Percentiles rank a stretch among this genome's conserved stretches.
Evolutionary conservation across 192 early-diverging fungal species (phyloP).

Genomic region (Mortierella antarctica): DNA sequence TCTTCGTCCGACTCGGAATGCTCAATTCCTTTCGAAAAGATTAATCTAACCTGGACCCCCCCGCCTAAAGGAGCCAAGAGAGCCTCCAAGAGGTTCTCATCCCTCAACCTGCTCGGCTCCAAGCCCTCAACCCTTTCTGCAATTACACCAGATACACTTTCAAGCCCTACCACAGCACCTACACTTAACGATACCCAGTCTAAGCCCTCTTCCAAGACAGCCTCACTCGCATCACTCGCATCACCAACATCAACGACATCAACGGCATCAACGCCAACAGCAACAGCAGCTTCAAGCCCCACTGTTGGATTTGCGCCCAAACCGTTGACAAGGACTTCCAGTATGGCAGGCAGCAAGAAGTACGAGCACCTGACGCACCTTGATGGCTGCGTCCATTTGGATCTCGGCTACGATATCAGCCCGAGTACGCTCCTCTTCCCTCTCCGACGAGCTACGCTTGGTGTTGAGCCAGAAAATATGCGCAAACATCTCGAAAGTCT

Average conservation of each 20-base stretch:
- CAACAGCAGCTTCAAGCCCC: conserved; percentile 7
- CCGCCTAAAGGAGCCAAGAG: conserved; percentile 41
- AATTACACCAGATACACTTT: background rate
- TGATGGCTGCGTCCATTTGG: conserved; percentile 38
- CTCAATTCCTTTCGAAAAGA: conserved; percentile 47
- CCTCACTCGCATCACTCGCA: conserved; percentile 4
- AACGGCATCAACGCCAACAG: conserved; percentile 5
- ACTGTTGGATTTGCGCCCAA: conserved; percentile 10
- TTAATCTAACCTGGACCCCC: conserved; percentile 48
- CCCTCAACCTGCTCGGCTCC: conserved; percentile 22
- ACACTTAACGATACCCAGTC: conserved; percentile 13
- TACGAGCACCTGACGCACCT: conserved; percentile 36
- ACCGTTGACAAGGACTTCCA: conserved; percentile 17
- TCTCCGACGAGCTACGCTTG: conserved; percentile 9
- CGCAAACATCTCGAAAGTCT: conserved; percentile 24
- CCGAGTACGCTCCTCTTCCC: conserved; percentile 41
- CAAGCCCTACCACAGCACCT: background rate
- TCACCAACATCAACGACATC: conserved; percentile 3
- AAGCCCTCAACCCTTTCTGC: conserved; percentile 1
- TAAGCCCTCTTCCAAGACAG: background rate
- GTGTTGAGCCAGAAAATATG: conserved; percentile 41
- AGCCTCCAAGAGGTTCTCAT: conserved; percentile 36
- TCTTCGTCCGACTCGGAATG: conserved; percentile 51
- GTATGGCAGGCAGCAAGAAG: conserved; percentile 30
- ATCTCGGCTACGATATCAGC: conserved; percentile 37